Percentiles rank a stretch among this genome's conserved stretches.
Evolutionary conservation across 2,329 filamentous ascomycete genomes (phyloP).

Genomic region (Venturiaceae sp.): DNA sequence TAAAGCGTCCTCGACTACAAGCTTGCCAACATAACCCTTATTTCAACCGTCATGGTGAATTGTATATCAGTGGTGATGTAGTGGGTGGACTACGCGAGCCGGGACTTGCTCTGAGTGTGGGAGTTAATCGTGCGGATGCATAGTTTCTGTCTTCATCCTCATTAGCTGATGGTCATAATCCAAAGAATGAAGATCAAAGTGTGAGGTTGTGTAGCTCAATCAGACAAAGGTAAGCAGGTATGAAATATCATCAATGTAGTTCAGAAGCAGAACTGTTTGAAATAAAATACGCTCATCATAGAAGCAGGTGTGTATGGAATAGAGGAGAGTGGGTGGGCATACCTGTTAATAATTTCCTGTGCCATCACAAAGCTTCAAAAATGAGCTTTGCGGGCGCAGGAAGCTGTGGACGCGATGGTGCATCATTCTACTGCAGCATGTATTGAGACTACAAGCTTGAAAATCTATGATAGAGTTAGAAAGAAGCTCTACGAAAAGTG

Average conservation of each 20-base stretch:
- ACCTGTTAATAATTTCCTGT: background rate
- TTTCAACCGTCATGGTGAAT: too few relatives aligned
- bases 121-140: background rate
- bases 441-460: background rate
- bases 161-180: background rate
- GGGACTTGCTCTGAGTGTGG: too few relatives aligned
- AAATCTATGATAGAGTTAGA: background rate
- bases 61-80: too few relatives aligned
- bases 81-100: too few relatives aligned
- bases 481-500: background rate
- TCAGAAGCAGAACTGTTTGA: slow-evolving; percentile 10
- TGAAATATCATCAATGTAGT: slow-evolving; percentile 8
- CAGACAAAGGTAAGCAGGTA: slow-evolving; percentile 10
- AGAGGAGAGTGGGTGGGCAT: background rate
- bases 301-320: background rate
- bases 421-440: background rate
- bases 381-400: background rate
- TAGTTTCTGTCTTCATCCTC: background rate
- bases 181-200: background rate
- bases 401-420: background rate
- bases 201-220: background rate
- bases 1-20: too few relatives aligned
- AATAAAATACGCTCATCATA: slow-evolving; percentile 6
- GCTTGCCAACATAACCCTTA: too few relatives aligned
- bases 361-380: background rate